Conservation (phyloP, 257 asterid species). For the Solanum boliviense region DNA sequence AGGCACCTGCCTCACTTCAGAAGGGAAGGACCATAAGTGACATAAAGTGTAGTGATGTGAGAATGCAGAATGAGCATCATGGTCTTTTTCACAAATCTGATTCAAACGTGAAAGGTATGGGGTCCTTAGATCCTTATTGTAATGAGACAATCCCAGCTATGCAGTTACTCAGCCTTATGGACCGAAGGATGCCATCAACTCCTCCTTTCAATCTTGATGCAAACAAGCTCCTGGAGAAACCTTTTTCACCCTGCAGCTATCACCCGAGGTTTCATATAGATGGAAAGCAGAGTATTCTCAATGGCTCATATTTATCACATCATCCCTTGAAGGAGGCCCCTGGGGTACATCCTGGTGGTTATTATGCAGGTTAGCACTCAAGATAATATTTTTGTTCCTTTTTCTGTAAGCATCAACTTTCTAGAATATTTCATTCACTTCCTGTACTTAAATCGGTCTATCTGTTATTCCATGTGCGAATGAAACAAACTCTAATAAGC, state of each 20-base stretch:
- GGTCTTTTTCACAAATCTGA: neutral
- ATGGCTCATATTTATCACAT: conserved; percentile 22
- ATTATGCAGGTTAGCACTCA: conserved; percentile 23
- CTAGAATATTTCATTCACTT: neutral
- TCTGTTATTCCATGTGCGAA: neutral
- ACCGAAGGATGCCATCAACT: conserved; percentile 25
- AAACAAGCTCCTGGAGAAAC: conserved; percentile 22
- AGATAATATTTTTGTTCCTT: conserved; percentile 14
- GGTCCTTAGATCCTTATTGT: conserved; percentile 36
- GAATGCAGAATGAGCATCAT: conserved; percentile 2
- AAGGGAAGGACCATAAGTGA: conserved; percentile 28
- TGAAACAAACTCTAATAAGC: neutral
- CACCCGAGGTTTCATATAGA: conserved; percentile 33
- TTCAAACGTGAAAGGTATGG: conserved; percentile 4
- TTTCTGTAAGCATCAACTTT: conserved; percentile 15
- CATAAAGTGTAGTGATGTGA: conserved; percentile 17
- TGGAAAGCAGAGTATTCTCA: conserved; percentile 23
- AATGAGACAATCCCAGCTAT: conserved; percentile 71
- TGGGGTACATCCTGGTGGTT: conserved; percentile 10
- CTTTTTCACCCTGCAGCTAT: conserved; percentile 25
- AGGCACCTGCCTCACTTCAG: conserved; percentile 4
- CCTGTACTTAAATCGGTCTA: neutral
- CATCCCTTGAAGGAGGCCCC: conserved; percentile 18
- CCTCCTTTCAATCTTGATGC: conserved; percentile 19
- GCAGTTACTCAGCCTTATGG: conserved; percentile 73